Evolutionary conservation across 495 filamentous ascomycete genomes (phyloP).

Genomic region (Penicillium riverlandense): DNA sequence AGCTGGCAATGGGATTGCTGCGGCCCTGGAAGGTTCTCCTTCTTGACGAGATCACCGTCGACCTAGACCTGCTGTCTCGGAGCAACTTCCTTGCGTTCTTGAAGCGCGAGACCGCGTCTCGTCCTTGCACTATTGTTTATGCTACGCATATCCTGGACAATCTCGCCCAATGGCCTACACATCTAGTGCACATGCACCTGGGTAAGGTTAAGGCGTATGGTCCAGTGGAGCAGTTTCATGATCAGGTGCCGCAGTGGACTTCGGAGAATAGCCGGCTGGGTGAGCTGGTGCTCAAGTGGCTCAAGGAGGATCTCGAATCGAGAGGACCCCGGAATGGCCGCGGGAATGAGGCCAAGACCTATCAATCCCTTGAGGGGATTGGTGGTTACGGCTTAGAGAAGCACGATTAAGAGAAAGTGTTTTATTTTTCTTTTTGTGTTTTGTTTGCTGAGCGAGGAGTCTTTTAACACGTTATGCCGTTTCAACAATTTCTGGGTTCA

Average conservation of each 20-base stretch:
- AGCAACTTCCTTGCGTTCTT: slow-evolving; percentile 82
- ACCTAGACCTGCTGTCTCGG: slow-evolving; percentile 80
- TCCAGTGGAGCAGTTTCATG: slow-evolving; percentile 47
- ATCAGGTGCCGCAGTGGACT: slow-evolving; percentile 30
- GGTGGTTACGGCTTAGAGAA: slow-evolving; percentile 82
- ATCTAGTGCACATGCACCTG: slow-evolving; percentile 89
- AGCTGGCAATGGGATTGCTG: slow-evolving; percentile 91
- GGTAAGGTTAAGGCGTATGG: slow-evolving; percentile 85
- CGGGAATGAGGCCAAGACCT: slow-evolving; percentile 62
- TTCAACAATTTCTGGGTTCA: slow-evolving; percentile 28
- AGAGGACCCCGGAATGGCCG: slow-evolving; percentile 66
- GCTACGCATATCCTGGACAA: slow-evolving; percentile 97
- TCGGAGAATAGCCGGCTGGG: slow-evolving; percentile 67
- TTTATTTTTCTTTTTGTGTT: background rate
- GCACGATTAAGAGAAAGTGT: slow-evolving; percentile 19
- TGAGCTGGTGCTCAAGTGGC: slow-evolving; percentile 79
- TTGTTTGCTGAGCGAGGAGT: slow-evolving; percentile 3
- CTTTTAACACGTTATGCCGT: slow-evolving; percentile 13
- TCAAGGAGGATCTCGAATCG: slow-evolving; percentile 73
- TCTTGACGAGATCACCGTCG: slow-evolving; percentile 96
- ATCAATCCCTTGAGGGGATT: slow-evolving; percentile 54
- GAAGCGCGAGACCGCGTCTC: slow-evolving; percentile 72
- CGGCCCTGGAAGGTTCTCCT: slow-evolving; percentile 88
- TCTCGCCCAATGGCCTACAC: slow-evolving; percentile 84
- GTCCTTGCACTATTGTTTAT: slow-evolving; percentile 89